These are phyloP conservation scores for Lanmaoa pseudosensibilis DNA, from an alignment of 768 basidiomycete genomes.

Conservation along the genomic window DNA sequence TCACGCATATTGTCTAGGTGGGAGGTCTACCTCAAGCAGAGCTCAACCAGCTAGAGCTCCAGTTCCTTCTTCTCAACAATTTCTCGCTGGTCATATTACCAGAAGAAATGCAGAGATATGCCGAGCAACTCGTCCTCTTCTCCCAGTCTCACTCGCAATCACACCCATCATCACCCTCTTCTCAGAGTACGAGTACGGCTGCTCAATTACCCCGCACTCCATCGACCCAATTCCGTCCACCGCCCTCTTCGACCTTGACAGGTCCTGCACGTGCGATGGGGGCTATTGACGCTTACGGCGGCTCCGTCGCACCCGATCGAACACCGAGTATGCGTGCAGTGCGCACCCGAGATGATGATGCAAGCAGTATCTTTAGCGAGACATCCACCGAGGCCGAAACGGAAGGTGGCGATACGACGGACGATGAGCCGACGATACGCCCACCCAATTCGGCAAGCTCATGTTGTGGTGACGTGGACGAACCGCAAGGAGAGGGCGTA, in stretches of 20 bases:
- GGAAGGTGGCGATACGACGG: slow-evolving; percentile 61
- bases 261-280: slow-evolving; percentile 52
- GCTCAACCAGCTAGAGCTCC: slow-evolving; percentile 95
- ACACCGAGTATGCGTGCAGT: slow-evolving; percentile 28
- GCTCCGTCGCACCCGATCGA: slow-evolving; percentile 36
- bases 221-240: slow-evolving; percentile 21
- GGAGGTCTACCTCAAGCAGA: slow-evolving; percentile 91
- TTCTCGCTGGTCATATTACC: slow-evolving; percentile 85
- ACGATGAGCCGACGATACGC: slow-evolving; percentile 82
- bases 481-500: slow-evolving; percentile 32
- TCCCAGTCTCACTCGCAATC: slow-evolving; percentile 49
- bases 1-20: slow-evolving; percentile 52
- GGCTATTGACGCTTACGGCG: slow-evolving; percentile 54
- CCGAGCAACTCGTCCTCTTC: slow-evolving; percentile 82
- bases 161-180: slow-evolving; percentile 23
- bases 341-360: slow-evolving; percentile 31
- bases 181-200: slow-evolving; percentile 21
- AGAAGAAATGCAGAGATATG: slow-evolving; percentile 94
- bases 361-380: slow-evolving; percentile 37
- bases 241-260: slow-evolving; percentile 17
- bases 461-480: slow-evolving; percentile 40
- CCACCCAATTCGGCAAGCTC: slow-evolving; percentile 44
- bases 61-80: slow-evolving; percentile 95
- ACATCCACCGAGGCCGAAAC: slow-evolving; percentile 50
- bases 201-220: slow-evolving; percentile 21